Evolutionary conservation across 2,329 filamentous ascomycete genomes (phyloP).

Genomic region (Fusarium sp.): DNA sequence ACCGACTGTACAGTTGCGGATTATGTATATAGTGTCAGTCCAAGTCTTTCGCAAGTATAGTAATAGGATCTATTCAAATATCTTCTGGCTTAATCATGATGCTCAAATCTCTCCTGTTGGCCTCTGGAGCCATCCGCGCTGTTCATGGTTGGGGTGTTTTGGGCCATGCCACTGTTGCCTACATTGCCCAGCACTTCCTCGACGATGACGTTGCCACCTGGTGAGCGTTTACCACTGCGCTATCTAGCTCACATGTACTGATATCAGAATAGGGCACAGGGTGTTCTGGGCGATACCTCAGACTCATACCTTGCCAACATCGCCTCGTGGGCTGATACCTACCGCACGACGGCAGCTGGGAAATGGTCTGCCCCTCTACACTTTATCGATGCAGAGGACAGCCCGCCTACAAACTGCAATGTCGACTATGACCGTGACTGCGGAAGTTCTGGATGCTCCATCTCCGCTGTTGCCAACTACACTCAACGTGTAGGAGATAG

Average conservation of each 20-base stretch:
- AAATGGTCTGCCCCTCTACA: constrained; percentile 8
- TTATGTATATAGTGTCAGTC: background rate
- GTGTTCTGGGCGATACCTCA: background rate
- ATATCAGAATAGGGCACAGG: background rate
- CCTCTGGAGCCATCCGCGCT: background rate
- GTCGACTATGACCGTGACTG: constrained; percentile 10
- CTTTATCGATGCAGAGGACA: constrained; percentile 7
- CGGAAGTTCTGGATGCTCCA: constrained; percentile 2
- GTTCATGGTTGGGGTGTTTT: constrained; percentile 3
- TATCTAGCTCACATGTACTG: background rate
- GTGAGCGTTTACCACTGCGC: rapidly evolving
- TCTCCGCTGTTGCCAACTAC: constrained; percentile 5
- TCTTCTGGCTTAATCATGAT: background rate
- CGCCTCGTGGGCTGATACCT: constrained; percentile 8
- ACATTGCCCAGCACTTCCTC: constrained; percentile 2
- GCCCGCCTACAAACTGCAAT: constrained; percentile 1
- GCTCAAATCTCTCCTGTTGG: background rate
- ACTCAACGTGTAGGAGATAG: constrained; percentile 2
- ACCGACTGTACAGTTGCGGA: background rate
- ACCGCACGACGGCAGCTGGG: background rate
- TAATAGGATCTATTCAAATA: rapidly evolving
- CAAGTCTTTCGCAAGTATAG: rapidly evolving
- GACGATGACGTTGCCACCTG: background rate
- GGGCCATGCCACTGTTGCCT: constrained; percentile 1
- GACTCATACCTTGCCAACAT: constrained; percentile 5